A percentile compares a stretch with the other conserved stretches of the same genome.
phyloP scores from a whole-genome alignment of 495 filamentous ascomycete genomes.

The Penicillium dipodomyicola region DNA sequence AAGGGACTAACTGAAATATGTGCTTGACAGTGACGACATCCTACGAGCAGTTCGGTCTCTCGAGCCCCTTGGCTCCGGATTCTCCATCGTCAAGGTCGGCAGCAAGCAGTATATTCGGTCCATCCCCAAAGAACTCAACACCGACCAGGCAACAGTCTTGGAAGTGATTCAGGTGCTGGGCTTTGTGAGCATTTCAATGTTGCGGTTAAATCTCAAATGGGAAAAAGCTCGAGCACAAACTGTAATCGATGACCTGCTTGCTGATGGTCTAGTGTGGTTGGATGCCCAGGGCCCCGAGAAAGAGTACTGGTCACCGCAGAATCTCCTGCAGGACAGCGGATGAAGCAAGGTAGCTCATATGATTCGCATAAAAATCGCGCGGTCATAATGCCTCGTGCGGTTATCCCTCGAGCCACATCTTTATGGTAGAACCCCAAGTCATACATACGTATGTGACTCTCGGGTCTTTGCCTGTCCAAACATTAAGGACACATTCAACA shows the following conservation, averaged over 20 bases:
- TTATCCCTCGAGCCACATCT: background rate
- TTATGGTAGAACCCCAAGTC: background rate
- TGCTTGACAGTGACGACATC: conserved; percentile 71
- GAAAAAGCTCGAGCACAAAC: conserved; percentile 80
- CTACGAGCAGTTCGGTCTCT: conserved; percentile 85
- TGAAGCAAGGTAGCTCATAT: conserved; percentile 18
- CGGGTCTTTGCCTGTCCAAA: background rate
- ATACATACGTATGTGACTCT: background rate
- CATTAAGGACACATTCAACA: background rate
- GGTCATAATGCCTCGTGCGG: background rate
- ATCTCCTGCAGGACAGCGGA: conserved; percentile 42
- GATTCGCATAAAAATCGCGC: background rate
- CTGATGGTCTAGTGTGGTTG: conserved; percentile 91
- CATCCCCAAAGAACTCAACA: conserved; percentile 93
- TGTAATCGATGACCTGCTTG: conserved; percentile 85
- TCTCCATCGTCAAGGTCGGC: conserved; percentile 78
- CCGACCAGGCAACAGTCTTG: conserved; percentile 86
- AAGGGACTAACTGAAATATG: conserved; percentile 5
- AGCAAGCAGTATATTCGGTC: conserved; percentile 84
- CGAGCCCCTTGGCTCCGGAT: conserved; percentile 82
- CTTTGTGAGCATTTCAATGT: conserved; percentile 87
- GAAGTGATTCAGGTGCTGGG: conserved; percentile 84
- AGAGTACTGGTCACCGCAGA: conserved; percentile 90
- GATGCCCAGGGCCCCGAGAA: conserved; percentile 82
- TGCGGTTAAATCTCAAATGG: conserved; percentile 88